A percentile compares a stretch with the other conserved stretches of the same genome.
phyloP scores from a whole-genome alignment of 2,329 filamentous ascomycete species.

The Triangularia setosa region DNA sequence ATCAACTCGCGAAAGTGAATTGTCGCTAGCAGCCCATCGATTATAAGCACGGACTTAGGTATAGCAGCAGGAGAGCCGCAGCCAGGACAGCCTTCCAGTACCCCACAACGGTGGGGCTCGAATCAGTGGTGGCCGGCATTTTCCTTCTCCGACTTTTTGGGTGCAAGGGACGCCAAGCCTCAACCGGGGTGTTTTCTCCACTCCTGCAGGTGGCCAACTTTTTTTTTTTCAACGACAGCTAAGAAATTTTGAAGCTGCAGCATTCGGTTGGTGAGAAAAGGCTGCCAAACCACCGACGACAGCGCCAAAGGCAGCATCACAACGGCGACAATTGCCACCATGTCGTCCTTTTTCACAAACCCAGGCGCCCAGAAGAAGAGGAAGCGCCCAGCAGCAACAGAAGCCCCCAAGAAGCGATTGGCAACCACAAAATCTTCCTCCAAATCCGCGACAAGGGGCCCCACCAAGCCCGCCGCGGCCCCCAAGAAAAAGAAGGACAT shows the following conservation, averaged over 20 bases:
- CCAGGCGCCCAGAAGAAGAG: slow-evolving; percentile 87
- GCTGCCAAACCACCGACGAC: slow-evolving; percentile 18
- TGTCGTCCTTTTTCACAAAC: slow-evolving; percentile 95
- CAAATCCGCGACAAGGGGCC: slow-evolving; percentile 39
- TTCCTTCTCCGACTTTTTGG: slow-evolving; percentile 15
- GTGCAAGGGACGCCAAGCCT: neutral
- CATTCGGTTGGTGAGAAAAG: slow-evolving; percentile 4
- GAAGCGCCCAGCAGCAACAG: slow-evolving; percentile 61
- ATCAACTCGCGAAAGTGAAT: too few relatives aligned
- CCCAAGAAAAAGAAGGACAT: slow-evolving; percentile 41
- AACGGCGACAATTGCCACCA: slow-evolving; percentile 38
- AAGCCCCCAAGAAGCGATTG: slow-evolving; percentile 57
- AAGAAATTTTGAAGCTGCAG: slow-evolving; percentile 35
- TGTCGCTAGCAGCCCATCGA: too few relatives aligned
- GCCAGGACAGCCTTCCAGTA: neutral
- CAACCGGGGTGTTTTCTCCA: slow-evolving; percentile 21
- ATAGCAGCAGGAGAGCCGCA: neutral
- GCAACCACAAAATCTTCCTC: slow-evolving; percentile 46
- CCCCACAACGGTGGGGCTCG: slow-evolving; percentile 10
- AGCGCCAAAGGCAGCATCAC: slow-evolving; percentile 24
- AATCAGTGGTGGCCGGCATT: slow-evolving; percentile 16
- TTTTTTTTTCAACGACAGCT: slow-evolving; percentile 24
- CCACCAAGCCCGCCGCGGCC: slow-evolving; percentile 39
- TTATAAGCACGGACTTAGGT: too few relatives aligned
- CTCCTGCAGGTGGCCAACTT: slow-evolving; percentile 23